Evolutionary conservation across 2,329 filamentous ascomycete species (phyloP).

Genomic region (Cephalotrichum gorgonifer): DNA sequence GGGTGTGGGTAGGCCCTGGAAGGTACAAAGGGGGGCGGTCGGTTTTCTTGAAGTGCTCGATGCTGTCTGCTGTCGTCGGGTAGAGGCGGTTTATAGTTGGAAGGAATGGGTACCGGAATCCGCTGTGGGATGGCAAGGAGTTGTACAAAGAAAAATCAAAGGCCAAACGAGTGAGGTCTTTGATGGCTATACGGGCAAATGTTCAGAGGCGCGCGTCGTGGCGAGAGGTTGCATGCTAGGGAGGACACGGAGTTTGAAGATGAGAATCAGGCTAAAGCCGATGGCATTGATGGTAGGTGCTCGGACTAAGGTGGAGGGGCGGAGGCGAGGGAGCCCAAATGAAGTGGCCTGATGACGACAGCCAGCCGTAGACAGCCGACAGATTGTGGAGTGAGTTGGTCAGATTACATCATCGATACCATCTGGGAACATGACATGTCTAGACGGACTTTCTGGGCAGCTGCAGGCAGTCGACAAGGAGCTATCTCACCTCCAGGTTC

Average conservation of each 20-base stretch:
- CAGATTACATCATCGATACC: not conserved
- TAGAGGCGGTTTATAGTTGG: not conserved
- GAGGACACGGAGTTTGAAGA: not conserved
- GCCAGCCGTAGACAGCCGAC: not conserved
- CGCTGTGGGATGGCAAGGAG: not conserved
- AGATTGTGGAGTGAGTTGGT: not conserved
- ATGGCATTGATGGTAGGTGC: not conserved
- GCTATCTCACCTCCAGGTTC: no score
- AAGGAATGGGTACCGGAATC: not conserved
- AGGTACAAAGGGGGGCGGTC: not conserved
- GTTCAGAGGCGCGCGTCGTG: not conserved
- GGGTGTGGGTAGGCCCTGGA: not conserved
- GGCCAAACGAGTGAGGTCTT: not conserved
- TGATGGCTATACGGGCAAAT: not conserved
- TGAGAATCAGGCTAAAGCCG: conserved; percentile 1
- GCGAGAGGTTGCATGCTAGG: not conserved
- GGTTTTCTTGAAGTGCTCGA: not conserved
- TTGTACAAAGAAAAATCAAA: not conserved
- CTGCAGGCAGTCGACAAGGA: no score
- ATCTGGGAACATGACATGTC: not conserved
- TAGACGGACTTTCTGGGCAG: no score
- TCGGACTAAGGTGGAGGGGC: not conserved
- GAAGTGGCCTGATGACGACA: not conserved
- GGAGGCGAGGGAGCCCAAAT: not conserved
- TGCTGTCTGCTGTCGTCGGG: not conserved